Evolutionary conservation across 176 grass and related monocot species (phyloP).

Genomic region (Oryza australiensis): DNA sequence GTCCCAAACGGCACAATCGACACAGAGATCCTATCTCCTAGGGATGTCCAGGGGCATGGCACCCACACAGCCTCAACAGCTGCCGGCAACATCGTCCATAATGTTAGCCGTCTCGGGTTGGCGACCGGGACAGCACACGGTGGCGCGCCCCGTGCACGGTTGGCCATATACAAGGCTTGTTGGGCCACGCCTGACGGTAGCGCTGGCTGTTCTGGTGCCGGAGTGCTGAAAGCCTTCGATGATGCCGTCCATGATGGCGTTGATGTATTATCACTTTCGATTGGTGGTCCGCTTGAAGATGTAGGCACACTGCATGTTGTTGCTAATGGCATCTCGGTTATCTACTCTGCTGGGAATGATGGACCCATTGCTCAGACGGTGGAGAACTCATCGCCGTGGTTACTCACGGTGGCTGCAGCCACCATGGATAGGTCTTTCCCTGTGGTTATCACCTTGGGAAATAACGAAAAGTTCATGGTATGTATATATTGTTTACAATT

Average conservation of each 20-base stretch:
- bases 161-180: conserved; percentile 43
- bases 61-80: conserved; percentile 37
- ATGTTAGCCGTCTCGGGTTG: neutral
- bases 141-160: conserved; percentile 15
- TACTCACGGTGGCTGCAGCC: neutral
- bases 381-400: neutral
- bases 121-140: neutral
- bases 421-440: neutral
- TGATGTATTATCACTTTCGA: conserved; percentile 33
- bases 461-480: neutral
- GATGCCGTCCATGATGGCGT: conserved; percentile 34
- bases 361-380: neutral
- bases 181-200: too few relatives aligned
- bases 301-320: neutral
- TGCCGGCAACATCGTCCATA: neutral
- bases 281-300: neutral
- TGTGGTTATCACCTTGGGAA: neutral
- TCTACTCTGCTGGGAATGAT: neutral
- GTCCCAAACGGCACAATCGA: neutral
- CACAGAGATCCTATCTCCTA: neutral
- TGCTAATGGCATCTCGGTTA: neutral
- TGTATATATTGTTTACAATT: neutral
- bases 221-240: neutral
- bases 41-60: conserved; percentile 6
- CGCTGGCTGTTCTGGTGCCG: rapidly evolving